A percentile compares a stretch with the other conserved stretches of the same genome.
phyloP scores from a whole-genome alignment of 2,329 filamentous ascomycete genomes.

The Nigrospora osmanthi region DNA sequence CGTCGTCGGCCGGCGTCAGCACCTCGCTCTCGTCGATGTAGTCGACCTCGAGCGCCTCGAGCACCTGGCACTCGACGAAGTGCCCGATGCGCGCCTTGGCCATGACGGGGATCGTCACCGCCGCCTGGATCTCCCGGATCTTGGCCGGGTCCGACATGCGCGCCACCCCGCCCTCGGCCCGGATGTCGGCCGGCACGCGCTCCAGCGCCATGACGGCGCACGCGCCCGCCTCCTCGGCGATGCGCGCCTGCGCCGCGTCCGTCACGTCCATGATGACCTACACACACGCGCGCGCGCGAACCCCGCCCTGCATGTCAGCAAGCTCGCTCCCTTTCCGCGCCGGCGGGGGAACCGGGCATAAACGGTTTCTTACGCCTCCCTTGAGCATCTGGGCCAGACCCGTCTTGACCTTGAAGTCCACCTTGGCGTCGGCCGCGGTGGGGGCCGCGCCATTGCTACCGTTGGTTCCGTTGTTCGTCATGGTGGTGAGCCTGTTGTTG shows the following conservation, averaged over 20 bases:
- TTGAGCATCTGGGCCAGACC: conserved; percentile 97
- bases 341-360: background rate
- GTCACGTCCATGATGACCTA: conserved; percentile 94
- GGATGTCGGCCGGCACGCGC: conserved; percentile 93
- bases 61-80: conserved; percentile 97
- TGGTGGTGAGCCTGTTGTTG: background rate
- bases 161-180: conserved; percentile 83
- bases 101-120: conserved; percentile 98
- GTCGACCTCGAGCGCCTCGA: conserved; percentile 89
- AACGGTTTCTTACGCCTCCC: conserved; percentile 56
- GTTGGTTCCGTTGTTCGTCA: conserved; percentile 9
- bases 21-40: conserved; percentile 99
- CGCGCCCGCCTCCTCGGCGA: conserved; percentile 94
- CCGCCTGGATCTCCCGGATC: conserved; percentile 91
- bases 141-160: conserved; percentile 94
- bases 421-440: conserved; percentile 20
- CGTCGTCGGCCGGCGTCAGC: conserved; percentile 85
- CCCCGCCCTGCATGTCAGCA: background rate
- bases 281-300: no score
- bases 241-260: conserved; percentile 86
- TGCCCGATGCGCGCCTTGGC: conserved; percentile 97
- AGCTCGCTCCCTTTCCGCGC: background rate
- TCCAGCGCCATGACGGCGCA: conserved; percentile 98
- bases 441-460: conserved; percentile 9
- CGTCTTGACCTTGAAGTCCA: conserved; percentile 82